Conservation (phyloP, 139 green algal genomes). For the Auxenochlorella pyrenoidosa region DNA sequence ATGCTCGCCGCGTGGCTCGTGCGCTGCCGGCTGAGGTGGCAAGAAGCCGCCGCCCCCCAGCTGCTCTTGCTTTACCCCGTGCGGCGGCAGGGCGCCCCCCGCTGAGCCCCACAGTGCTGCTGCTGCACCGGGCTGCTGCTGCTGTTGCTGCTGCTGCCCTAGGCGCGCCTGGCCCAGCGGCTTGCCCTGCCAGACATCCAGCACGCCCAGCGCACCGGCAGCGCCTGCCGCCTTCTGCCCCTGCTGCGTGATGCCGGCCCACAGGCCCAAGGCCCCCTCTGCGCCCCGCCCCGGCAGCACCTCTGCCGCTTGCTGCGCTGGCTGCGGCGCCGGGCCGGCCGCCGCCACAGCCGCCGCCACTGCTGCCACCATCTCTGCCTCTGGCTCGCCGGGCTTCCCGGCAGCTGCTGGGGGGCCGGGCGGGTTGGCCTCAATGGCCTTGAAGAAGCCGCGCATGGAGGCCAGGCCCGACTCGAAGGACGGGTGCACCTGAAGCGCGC, state of each 20-base stretch:
- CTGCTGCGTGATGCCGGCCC: background rate
- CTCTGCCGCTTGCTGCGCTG: background rate
- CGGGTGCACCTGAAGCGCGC: constrained; percentile 44
- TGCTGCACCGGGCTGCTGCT: background rate
- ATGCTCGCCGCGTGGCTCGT: background rate
- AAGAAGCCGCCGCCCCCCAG: constrained; percentile 8
- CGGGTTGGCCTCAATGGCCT: constrained; percentile 58
- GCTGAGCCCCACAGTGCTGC: background rate
- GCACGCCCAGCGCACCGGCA: background rate
- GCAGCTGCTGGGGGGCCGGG: constrained; percentile 19
- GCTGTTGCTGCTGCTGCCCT: background rate
- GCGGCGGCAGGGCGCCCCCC: background rate
- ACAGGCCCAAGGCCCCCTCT: background rate
- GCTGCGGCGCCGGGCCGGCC: constrained; percentile 1
- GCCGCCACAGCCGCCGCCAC: constrained; percentile 25
- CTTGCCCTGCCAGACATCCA: constrained; percentile 22
- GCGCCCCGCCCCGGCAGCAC: background rate
- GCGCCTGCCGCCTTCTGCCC: background rate
- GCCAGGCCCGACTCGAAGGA: constrained; percentile 44
- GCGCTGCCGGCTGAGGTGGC: background rate
- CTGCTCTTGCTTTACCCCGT: background rate
- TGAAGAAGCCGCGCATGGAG: constrained; percentile 67
- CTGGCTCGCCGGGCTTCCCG: background rate
- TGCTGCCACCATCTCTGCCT: background rate
- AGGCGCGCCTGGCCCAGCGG: constrained; percentile 26